phyloP scores from a whole-genome alignment of 371 early-diverging fungal species.

The Rhizopus sp. region DNA sequence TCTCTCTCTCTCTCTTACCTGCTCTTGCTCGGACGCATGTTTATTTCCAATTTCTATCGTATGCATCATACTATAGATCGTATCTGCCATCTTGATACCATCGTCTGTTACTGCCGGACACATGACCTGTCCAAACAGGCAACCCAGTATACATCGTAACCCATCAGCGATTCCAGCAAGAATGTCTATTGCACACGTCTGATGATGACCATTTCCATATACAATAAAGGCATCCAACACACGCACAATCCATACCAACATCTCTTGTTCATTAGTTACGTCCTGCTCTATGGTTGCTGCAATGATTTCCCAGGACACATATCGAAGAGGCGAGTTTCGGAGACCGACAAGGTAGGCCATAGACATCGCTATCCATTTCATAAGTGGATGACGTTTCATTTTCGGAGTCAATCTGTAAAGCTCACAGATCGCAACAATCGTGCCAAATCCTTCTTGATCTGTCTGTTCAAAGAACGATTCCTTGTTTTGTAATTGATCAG shows the following conservation, averaged over 20 bases:
- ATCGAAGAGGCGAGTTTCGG: neutral
- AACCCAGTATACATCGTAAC: slow-evolving; percentile 12
- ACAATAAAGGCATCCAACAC: slow-evolving; percentile 58
- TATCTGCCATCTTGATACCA: slow-evolving; percentile 10
- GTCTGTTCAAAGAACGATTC: neutral
- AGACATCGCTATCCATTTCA: slow-evolving; percentile 13
- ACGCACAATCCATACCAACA: slow-evolving; percentile 48
- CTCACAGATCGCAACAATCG: slow-evolving; percentile 6
- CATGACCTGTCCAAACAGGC: slow-evolving; percentile 5
- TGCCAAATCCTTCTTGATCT: neutral
- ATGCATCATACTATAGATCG: slow-evolving; percentile 19
- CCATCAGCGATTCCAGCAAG: neutral
- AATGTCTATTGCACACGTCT: neutral
- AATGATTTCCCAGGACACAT: slow-evolving; percentile 24
- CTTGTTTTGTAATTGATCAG: neutral
- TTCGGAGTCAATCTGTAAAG: slow-evolving; percentile 26
- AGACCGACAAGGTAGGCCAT: slow-evolving; percentile 4
- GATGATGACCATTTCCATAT: slow-evolving; percentile 16
- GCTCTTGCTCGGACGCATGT: slow-evolving; percentile 26
- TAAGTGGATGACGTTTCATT: slow-evolving; percentile 15
- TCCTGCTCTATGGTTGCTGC: slow-evolving; percentile 17
- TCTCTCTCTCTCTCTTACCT: slow-evolving; percentile 23
- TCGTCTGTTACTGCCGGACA: slow-evolving; percentile 5
- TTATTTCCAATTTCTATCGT: slow-evolving; percentile 9
- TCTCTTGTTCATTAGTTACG: slow-evolving; percentile 15